These are phyloP conservation scores for Candida arabinofermentans DNA, from an alignment of 805 yeast genomes.

Conservation along the genomic window DNA sequence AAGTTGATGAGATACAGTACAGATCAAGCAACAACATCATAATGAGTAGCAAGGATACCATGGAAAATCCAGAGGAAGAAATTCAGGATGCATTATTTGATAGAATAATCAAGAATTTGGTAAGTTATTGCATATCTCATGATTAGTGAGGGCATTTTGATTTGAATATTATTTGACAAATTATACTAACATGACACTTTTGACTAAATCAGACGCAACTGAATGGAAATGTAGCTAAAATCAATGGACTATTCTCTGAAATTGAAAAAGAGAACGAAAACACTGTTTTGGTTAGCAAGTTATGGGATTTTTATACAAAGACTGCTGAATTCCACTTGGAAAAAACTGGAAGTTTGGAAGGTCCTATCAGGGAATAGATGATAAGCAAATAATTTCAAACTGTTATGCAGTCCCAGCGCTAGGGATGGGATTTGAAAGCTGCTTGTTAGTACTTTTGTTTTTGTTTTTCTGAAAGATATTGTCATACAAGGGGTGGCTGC, in stretches of 20 bases:
- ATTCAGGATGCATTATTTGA: conserved; percentile 71
- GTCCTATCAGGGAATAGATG: conserved; percentile 15
- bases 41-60: conserved; percentile 24
- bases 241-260: conserved; percentile 58
- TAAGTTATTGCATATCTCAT: conserved; percentile 41
- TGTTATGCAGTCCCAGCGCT: neutral
- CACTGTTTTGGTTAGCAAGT: conserved; percentile 64
- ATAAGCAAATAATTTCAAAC: neutral
- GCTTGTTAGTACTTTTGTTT: too few relatives aligned
- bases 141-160: neutral
- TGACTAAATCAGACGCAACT: conserved; percentile 51
- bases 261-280: conserved; percentile 66
- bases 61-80: conserved; percentile 87
- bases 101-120: conserved; percentile 73
- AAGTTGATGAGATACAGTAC: too few relatives aligned
- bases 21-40: neutral
- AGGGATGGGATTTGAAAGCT: neutral
- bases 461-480: too few relatives aligned
- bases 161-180: neutral
- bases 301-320: conserved; percentile 75
- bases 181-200: conserved; percentile 5
- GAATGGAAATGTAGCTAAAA: conserved; percentile 62
- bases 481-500: too few relatives aligned
- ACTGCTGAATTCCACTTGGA: conserved; percentile 68
- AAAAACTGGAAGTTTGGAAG: conserved; percentile 56